Evolutionary conservation across 805 yeast species (phyloP), one percentile per base, ranked within the genome.

Genomic region (Suhomyces sp.): DNA sequence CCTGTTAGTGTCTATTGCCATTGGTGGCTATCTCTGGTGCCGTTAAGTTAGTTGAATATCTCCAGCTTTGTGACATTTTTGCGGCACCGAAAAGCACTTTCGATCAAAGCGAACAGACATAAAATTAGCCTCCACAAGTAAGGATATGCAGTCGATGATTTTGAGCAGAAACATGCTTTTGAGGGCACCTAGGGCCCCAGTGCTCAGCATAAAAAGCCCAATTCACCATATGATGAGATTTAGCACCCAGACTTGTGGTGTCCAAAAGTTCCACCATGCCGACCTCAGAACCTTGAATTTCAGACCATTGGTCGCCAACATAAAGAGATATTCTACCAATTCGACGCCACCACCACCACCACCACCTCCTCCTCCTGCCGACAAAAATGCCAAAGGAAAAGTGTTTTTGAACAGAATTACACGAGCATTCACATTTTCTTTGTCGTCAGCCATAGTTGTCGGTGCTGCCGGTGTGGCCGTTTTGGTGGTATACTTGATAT

Each of bases 381-480:
- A 74, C 50, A 73, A 69, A 48, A 67, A 74, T 58, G 73, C 70
- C 29, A 72, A 77, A 62, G 74, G 78, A 47, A 62, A 63, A 49
- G 68, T 74, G 35, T 54, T 81, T 45, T 80, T 81, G 68, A 71
- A 74, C 26, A 73, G 74, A 36, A 62, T 86, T 15, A 78, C 79
- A 49, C 72, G 86, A 44, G 84, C 84, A 12, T 72, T 86, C 17
- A 83, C 88, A 5, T 86, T 87, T 56, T 73, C 86, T 6, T 66
- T 81, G 7, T 83, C 91, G 3, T 77, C 89, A 0, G 66, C 81
- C 2, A 63, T 88, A 29, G 90, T 88, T 0, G 60, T 86, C 8
- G 89, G 87, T 3, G 91, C 91, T 2, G 65, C 84, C 2, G 90
- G 88, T 13, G 73, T 88, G 7, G 83, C 93, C 0, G 85, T 46